phyloP scores from a whole-genome alignment of 2,329 filamentous ascomycete genomes.

The Botrytis squamosa region DNA sequence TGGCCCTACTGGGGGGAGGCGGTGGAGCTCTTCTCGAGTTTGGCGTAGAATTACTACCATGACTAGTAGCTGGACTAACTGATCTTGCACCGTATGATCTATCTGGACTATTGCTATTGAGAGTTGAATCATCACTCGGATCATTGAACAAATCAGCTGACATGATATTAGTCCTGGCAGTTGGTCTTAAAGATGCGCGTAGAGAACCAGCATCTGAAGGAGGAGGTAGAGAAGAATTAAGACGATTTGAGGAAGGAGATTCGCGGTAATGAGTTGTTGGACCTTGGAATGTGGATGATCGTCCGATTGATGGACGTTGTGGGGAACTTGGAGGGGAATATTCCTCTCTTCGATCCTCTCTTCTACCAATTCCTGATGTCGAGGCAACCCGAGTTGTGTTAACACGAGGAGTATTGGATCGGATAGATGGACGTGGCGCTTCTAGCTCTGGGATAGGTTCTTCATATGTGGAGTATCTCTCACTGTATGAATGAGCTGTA shows the following conservation, averaged over 20 bases:
- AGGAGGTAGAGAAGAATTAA: slow-evolving; percentile 45
- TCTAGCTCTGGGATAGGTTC: slow-evolving; percentile 46
- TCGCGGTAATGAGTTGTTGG: slow-evolving; percentile 53
- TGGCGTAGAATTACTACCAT: slow-evolving; percentile 49
- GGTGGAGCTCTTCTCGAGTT: slow-evolving; percentile 53
- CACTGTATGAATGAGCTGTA: slow-evolving; percentile 61
- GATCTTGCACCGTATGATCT: slow-evolving; percentile 49
- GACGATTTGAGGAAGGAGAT: slow-evolving; percentile 48
- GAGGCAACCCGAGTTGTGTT: slow-evolving; percentile 33
- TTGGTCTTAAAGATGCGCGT: slow-evolving; percentile 41
- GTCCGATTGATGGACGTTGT: slow-evolving; percentile 48
- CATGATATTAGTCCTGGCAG: slow-evolving; percentile 11
- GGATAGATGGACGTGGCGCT: slow-evolving; percentile 50
- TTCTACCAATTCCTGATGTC: slow-evolving; percentile 28
- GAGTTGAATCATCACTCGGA: slow-evolving; percentile 49
- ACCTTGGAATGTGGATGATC: slow-evolving; percentile 59
- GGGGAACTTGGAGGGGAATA: slow-evolving; percentile 34
- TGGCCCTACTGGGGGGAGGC: slow-evolving; percentile 60
- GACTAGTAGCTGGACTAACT: slow-evolving; percentile 53
- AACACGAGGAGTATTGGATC: slow-evolving; percentile 40
- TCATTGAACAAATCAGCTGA: slow-evolving; percentile 49
- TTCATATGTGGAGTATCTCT: slow-evolving; percentile 57
- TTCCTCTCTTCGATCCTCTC: slow-evolving; percentile 34
- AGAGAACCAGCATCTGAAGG: slow-evolving; percentile 45
- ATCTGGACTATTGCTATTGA: slow-evolving; percentile 51